Base-by-base conservation (phyloP, 805 yeast species). In the Pichia nakasei region DNA sequence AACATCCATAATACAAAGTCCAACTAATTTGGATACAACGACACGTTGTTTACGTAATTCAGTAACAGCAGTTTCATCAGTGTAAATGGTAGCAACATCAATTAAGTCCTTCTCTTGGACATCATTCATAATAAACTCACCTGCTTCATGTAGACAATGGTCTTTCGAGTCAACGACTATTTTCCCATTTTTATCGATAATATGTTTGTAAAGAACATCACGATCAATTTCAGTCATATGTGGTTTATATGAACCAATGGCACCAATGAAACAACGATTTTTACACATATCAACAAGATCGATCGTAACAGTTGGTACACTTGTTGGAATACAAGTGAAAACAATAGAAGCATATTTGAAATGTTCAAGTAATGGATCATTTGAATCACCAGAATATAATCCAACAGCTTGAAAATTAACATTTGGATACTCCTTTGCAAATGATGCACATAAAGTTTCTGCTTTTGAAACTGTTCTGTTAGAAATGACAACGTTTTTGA, bases 161-260 rank as follows among this genome's bases (percentile, higher is more conserved):
- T 70, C 73, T 36, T 63, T 64, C 0, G 85, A 78, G 52, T 80
- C 87, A 3, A 80, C 83, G 6, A 80, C 59, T 26, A 80, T 68
- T 44, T 68, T 65, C 3, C 69, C 68, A 6, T 61, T 62, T 11
- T 58, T 51, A 1, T 50, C 47, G 17, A 70, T 57, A 45, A 69
- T 56, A 4, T 55, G 52, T 11, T 76, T 61, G 12, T 13, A 27
- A 34, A 73, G 60, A 2, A 62, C 59, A 22, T 60, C 61, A 9
- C 61, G 63, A 48, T 78, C 83, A 42, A 78, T 69, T 58, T 80
- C 87, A 34, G 66, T 66, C 86, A 80, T 79, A 48, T 73, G 71
- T 13, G 85, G 85, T 56, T 78, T 77, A 56, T 79, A 80, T 18
- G 82, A 75, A 1, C 87, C 87, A 52, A 80, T 80, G 27, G 79